phyloP scores from a whole-genome alignment of 108 stramenopile genomes.

The Discostella stelligeroides region DNA sequence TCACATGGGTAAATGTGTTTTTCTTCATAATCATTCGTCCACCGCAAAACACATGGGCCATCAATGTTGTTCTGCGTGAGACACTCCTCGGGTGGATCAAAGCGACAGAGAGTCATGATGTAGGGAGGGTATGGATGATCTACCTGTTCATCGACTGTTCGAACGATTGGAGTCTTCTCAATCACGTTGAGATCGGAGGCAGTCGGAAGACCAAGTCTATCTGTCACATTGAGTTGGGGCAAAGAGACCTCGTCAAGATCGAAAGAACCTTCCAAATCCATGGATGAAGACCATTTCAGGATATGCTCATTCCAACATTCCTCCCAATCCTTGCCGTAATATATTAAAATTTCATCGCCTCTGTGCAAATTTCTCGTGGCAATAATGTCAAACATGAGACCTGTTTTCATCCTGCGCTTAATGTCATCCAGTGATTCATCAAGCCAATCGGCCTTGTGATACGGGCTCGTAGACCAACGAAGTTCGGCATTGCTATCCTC shows the following conservation, averaged over 20 bases:
- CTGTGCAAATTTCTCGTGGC: constrained; percentile 57
- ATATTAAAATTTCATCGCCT: constrained; percentile 69
- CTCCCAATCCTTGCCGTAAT: constrained; percentile 76
- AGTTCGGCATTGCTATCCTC: constrained; percentile 51
- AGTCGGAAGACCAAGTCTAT: constrained; percentile 14
- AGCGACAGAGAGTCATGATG: constrained; percentile 61
- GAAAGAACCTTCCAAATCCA: neutral
- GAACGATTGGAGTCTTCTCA: constrained; percentile 30
- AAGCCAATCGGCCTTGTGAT: constrained; percentile 34
- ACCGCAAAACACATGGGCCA: constrained; percentile 1
- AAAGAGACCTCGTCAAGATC: neutral
- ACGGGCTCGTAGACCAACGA: constrained; percentile 37
- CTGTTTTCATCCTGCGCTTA: constrained; percentile 9
- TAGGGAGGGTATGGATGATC: constrained; percentile 62
- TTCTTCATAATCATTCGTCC: neutral
- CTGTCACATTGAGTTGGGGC: constrained; percentile 12
- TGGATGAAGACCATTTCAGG: constrained; percentile 48
- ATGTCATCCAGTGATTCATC: constrained; percentile 15
- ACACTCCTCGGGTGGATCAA: constrained; percentile 25
- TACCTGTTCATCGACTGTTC: constrained; percentile 62
- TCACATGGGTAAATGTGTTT: constrained; percentile 2
- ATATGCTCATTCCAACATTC: constrained; percentile 62
- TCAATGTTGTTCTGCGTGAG: neutral
- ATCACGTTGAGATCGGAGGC: constrained; percentile 11
- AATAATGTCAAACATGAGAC: constrained; percentile 57